These are phyloP conservation scores for Erodium chrysanthum DNA, from an alignment of 441 rosid species.

Conservation along the genomic window DNA sequence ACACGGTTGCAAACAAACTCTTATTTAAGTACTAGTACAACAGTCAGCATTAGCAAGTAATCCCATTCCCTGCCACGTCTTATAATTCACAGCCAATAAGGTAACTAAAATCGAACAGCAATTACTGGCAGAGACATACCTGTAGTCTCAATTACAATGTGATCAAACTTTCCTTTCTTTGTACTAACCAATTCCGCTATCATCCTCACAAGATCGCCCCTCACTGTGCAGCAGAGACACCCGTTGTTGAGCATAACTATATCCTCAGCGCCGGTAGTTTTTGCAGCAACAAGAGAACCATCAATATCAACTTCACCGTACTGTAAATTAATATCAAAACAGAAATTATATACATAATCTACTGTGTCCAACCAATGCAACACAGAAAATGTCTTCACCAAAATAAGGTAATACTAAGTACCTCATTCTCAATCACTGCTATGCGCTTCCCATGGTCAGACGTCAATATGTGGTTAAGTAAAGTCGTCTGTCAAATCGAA, in stretches of 20 bases:
- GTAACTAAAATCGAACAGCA: background rate
- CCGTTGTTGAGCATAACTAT: constrained; percentile 84
- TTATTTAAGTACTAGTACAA: background rate
- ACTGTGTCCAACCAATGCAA: background rate
- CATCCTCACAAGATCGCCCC: constrained; percentile 98
- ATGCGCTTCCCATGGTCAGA: constrained; percentile 90
- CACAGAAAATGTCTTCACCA: background rate
- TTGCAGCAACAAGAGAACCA: constrained; percentile 85
- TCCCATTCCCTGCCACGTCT: background rate
- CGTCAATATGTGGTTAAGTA: constrained; percentile 79
- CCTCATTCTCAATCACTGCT: constrained; percentile 97
- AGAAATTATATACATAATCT: background rate
- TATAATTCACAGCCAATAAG: background rate
- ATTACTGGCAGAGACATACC: constrained; percentile 28
- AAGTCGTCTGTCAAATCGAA: constrained; percentile 50
- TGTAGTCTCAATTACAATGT: constrained; percentile 89
- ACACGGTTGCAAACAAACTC: constrained; percentile 10
- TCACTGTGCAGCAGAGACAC: constrained; percentile 90
- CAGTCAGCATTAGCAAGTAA: background rate
- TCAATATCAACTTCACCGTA: constrained; percentile 48
- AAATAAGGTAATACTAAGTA: constrained; percentile 9
- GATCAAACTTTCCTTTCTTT: constrained; percentile 64
- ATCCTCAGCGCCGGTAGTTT: constrained; percentile 76
- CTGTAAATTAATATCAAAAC: background rate
- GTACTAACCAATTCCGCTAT: constrained; percentile 59